phyloP scores from a whole-genome alignment of 305 asterid genomes.

The Euphrasia arctica region DNA sequence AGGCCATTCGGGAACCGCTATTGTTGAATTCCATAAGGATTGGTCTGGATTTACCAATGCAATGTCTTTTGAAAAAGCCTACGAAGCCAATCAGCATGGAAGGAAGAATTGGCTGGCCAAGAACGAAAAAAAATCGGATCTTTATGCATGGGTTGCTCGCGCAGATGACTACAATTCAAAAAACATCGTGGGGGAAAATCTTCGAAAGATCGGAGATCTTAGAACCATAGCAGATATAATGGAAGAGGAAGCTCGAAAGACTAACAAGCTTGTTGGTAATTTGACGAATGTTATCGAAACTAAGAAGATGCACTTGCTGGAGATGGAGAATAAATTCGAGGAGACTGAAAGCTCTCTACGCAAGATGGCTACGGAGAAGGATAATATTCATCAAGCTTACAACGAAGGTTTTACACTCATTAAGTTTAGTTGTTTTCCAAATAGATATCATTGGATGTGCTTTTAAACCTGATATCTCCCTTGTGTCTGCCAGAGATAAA shows the following conservation, averaged over 20 bases:
- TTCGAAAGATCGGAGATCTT: constrained; percentile 84
- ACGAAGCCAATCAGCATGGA: constrained; percentile 58
- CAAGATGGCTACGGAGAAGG: constrained; percentile 61
- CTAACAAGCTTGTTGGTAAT: constrained; percentile 59
- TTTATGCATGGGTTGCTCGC: constrained; percentile 93
- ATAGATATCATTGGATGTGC: constrained; percentile 16
- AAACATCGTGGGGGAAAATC: constrained; percentile 68
- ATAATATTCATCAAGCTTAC: constrained; percentile 63
- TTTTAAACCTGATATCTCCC: constrained; percentile 24
- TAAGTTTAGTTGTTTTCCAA: constrained; percentile 16
- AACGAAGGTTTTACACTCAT: constrained; percentile 55
- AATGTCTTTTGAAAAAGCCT: constrained; percentile 57
- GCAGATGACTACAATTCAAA: constrained; percentile 70
- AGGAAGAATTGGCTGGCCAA: constrained; percentile 51
- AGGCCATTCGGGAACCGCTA: constrained; percentile 69
- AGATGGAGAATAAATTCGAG: constrained; percentile 60
- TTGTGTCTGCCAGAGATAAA: constrained; percentile 48
- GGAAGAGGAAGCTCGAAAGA: constrained; percentile 80
- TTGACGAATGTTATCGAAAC: constrained; percentile 66
- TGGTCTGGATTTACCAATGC: constrained; percentile 67
- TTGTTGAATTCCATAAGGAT: constrained; percentile 65
- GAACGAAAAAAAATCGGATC: constrained; percentile 37
- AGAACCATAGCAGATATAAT: constrained; percentile 78
- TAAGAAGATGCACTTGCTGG: constrained; percentile 60
- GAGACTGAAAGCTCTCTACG: constrained; percentile 68